Evolutionary conservation across 331 rosid genomes (phyloP).

Genomic region (Prunus yedoensis): DNA sequence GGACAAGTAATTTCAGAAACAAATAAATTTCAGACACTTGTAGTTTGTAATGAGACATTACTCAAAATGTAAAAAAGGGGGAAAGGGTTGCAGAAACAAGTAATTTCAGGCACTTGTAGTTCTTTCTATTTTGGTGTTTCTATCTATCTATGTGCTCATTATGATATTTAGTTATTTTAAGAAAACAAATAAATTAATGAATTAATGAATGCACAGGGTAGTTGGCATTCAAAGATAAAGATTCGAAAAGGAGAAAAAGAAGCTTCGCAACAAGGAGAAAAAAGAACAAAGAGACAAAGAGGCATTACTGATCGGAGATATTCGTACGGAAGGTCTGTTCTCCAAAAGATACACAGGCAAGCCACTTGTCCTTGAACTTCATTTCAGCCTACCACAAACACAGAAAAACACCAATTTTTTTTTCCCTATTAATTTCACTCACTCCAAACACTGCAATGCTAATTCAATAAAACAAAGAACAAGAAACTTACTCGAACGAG

Average conservation of each 20-base stretch:
- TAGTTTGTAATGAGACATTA: no score
- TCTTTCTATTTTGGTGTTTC: background rate
- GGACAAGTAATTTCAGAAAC: no score
- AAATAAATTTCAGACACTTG: no score
- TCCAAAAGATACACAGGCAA: slow-evolving; percentile 84
- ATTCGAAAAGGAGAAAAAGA: background rate
- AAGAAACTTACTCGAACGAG: slow-evolving; percentile 46
- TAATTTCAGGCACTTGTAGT: no score
- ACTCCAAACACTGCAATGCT: background rate
- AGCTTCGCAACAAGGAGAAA: background rate
- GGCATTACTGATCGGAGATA: slow-evolving; percentile 60
- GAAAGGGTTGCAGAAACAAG: no score
- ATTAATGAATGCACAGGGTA: no score
- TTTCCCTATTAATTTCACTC: background rate
- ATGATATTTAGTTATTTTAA: background rate
- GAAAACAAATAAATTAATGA: background rate
- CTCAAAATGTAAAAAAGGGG: no score
- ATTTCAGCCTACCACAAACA: slow-evolving; percentile 66
- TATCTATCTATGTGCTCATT: background rate
- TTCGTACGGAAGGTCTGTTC: slow-evolving; percentile 87
- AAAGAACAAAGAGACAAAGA: background rate
- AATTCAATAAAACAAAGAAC: no score
- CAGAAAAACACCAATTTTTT: slow-evolving; percentile 3
- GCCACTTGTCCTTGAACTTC: slow-evolving; percentile 93
- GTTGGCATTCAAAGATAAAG: no score